Conservation (phyloP, 768 basidiomycete genomes). For the Chlorophyllum brunneum region DNA sequence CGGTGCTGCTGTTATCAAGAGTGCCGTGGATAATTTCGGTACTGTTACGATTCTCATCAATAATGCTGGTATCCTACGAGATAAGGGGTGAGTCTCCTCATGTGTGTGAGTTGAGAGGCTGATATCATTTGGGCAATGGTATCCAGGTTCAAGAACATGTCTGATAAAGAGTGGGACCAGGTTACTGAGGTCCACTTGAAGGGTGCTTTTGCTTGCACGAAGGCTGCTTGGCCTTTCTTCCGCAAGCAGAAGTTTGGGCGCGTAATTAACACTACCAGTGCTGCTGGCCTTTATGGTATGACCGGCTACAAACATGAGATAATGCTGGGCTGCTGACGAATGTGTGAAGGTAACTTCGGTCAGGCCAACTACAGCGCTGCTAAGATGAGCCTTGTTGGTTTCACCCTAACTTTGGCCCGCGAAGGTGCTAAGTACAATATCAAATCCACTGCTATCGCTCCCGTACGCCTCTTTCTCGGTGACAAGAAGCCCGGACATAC, state of each 20-base stretch:
- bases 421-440: constrained; percentile 95
- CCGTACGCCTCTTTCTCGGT: constrained; percentile 45
- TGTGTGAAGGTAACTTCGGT: constrained; percentile 77
- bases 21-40: constrained; percentile 83
- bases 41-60: constrained; percentile 86
- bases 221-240: constrained; percentile 95
- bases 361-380: constrained; percentile 98
- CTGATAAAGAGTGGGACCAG: constrained; percentile 91
- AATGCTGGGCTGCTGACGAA: background rate
- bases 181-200: constrained; percentile 89
- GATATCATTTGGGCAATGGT: background rate
- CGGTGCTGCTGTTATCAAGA: constrained; percentile 82
- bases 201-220: constrained; percentile 88
- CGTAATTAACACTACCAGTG: constrained; percentile 91
- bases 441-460: constrained; percentile 82
- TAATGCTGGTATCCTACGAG: constrained; percentile 89
- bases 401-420: constrained; percentile 88
- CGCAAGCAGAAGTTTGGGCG: constrained; percentile 93
- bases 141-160: constrained; percentile 93
- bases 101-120: background rate
- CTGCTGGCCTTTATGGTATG: constrained; percentile 89
- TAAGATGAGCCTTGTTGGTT: constrained; percentile 92
- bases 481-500: background rate
- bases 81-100: constrained; percentile 54
- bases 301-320: constrained; percentile 4